A percentile compares a stretch with the other conserved stretches of the same genome.
phyloP scores from a whole-genome alignment of 768 basidiomycete genomes.

The Leccinellum luteum region DNA sequence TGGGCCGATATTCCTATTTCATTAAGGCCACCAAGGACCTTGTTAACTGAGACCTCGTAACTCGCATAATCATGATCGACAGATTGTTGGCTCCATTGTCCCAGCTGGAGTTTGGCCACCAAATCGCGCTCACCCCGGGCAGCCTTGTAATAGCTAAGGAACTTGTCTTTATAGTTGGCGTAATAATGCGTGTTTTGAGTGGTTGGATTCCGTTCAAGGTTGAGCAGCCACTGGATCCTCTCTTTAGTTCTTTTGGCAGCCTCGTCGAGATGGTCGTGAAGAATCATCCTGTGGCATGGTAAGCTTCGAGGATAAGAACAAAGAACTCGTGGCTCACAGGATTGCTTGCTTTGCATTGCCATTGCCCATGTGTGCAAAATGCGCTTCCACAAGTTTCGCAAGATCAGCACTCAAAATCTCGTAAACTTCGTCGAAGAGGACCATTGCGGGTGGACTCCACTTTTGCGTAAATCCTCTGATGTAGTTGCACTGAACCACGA shows the following conservation, averaged over 20 bases:
- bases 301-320: neutral
- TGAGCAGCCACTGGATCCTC: conserved; percentile 48
- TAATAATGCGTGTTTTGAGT: conserved; percentile 55
- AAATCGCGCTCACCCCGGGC: conserved; percentile 12
- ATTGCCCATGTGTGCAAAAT: conserved; percentile 53
- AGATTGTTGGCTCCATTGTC: neutral
- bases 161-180: conserved; percentile 47
- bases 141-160: conserved; percentile 48
- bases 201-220: conserved; percentile 47
- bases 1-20: conserved; percentile 32
- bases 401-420: conserved; percentile 39
- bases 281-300: conserved; percentile 37
- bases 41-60: conserved; percentile 22
- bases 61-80: rapidly evolving
- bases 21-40: conserved; percentile 20
- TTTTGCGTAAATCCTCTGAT: conserved; percentile 43
- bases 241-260: conserved; percentile 39
- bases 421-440: conserved; percentile 43
- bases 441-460: conserved; percentile 49
- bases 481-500: conserved; percentile 52
- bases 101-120: conserved; percentile 1
- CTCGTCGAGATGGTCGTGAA: conserved; percentile 49
- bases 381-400: conserved; percentile 39
- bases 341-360: conserved; percentile 52
- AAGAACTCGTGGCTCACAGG: conserved; percentile 29